Base-by-base conservation (phyloP, 2,329 filamentous ascomycete species). In the Fusarium multiceps region DNA sequence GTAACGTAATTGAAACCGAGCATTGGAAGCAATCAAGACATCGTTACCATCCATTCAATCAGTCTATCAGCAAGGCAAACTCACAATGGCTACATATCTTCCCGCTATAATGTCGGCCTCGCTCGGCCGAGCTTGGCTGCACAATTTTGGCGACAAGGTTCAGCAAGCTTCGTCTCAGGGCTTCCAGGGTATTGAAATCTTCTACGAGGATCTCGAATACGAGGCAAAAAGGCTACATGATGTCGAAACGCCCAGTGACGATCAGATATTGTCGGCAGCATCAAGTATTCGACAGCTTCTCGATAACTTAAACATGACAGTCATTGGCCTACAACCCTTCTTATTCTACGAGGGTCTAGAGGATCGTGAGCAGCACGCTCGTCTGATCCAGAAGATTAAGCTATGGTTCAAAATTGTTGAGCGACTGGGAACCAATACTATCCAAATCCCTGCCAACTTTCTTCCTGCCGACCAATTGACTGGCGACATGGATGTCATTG, bases 391-490 rank as follows among this genome's bases (percentile, higher is more conserved):
- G 1, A 63, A 63, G 21, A 48, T 63, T 4, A 63, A 63, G 0
- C 1, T 63, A 0, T 63, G 60, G 60, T 63, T 63, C 18, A 56
- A 63, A 3, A 56, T 63, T 1, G 59, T 37, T 4, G 20, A 27
- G 2, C 16, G 5, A 0, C 1, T 63, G 18, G 59, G 60, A 0
- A 63, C 60, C 18, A 40, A 63, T 18, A 63, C 59, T 0, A 63
- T 63, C 11, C 60, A 63, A 3, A 63, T 63, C 10, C 60, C 60
- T 4, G 60, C 60, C 10, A 63, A 63, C 7, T 63, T 63, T 30
- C 59, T 63, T 3, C 59, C 60, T 0, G 59, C 60, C 16, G 60
- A 63, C 7, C 59, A 63, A 9, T 21, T 63, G 6, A 63, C 60
- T 0, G 60, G 59, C 0, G 60, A 63, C 2, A 63, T 63, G 60